These are phyloP conservation scores for Chlorella sp. DNA, from an alignment of 139 green algal species.

Conservation along the genomic window DNA sequence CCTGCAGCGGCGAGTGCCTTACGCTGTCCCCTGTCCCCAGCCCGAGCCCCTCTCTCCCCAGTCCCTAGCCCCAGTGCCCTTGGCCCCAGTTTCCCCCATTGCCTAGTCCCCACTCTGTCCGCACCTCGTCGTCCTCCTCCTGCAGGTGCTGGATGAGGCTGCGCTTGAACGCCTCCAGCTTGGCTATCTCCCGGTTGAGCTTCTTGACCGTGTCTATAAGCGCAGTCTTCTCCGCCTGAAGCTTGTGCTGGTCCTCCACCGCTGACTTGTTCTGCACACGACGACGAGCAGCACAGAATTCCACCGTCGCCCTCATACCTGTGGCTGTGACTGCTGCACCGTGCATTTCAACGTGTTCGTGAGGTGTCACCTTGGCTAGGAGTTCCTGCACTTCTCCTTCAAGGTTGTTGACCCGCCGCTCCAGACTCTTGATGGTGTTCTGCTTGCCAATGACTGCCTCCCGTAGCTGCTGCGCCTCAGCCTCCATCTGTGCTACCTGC, in stretches of 20 bases:
- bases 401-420: slow-evolving; percentile 28
- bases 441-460: slow-evolving; percentile 34
- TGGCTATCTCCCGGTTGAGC: slow-evolving; percentile 68
- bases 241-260: slow-evolving; percentile 45
- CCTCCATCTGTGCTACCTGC: slow-evolving; percentile 39
- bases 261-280: slow-evolving; percentile 37
- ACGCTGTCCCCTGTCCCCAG: no score
- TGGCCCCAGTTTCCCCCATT: no score
- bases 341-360: no score
- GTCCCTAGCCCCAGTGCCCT: no score
- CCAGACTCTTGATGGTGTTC: slow-evolving; percentile 37
- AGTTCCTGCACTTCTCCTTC: slow-evolving; percentile 46
- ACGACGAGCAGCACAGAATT: no score
- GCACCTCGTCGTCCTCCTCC: slow-evolving; percentile 45
- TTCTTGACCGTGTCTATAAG: slow-evolving; percentile 72
- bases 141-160: slow-evolving; percentile 69
- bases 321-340: no score
- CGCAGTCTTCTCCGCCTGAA: slow-evolving; percentile 54
- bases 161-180: slow-evolving; percentile 71
- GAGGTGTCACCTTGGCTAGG: slow-evolving; percentile 40
- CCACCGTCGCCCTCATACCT: neutral
- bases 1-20: neutral
- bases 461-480: slow-evolving; percentile 40
- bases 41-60: no score
- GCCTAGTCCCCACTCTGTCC: no score